phyloP scores from a whole-genome alignment of 164 flowering plant species.

The Chimonanthus praecox region DNA sequence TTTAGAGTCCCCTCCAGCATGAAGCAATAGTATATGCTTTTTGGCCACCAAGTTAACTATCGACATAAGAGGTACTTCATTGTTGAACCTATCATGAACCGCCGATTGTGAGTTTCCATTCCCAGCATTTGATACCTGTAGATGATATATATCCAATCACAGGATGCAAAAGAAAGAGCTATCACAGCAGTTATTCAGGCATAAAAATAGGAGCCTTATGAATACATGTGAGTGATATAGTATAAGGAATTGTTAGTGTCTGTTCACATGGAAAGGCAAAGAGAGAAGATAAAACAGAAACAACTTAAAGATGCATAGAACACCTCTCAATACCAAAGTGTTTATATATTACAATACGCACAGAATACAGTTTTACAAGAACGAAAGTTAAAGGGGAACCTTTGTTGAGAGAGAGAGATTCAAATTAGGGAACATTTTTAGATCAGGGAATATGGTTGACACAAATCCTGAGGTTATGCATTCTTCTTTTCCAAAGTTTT shows the following conservation, averaged over 20 bases:
- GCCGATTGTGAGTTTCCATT: conserved; percentile 24
- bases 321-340: background rate
- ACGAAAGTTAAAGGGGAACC: too few relatives aligned
- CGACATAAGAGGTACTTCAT: conserved; percentile 22
- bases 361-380: too few relatives aligned
- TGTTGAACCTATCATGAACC: conserved; percentile 17
- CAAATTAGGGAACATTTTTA: too few relatives aligned
- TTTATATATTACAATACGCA: too few relatives aligned
- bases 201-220: background rate
- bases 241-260: background rate
- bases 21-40: conserved; percentile 81
- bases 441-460: too few relatives aligned
- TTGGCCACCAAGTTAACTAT: conserved; percentile 42
- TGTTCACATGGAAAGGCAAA: background rate
- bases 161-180: conserved; percentile 6
- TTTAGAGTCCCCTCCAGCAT: conserved; percentile 99
- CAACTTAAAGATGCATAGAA: background rate
- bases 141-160: conserved; percentile 18
- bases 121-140: conserved; percentile 35
- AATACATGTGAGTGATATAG: background rate
- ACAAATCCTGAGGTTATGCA: too few relatives aligned
- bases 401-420: too few relatives aligned
- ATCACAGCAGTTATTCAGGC: background rate
- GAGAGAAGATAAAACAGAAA: background rate
- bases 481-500: too few relatives aligned